These are phyloP conservation scores for Rhipidocladum racemiflorum DNA, from an alignment of 176 grass and related monocot species.

Conservation along the genomic window DNA sequence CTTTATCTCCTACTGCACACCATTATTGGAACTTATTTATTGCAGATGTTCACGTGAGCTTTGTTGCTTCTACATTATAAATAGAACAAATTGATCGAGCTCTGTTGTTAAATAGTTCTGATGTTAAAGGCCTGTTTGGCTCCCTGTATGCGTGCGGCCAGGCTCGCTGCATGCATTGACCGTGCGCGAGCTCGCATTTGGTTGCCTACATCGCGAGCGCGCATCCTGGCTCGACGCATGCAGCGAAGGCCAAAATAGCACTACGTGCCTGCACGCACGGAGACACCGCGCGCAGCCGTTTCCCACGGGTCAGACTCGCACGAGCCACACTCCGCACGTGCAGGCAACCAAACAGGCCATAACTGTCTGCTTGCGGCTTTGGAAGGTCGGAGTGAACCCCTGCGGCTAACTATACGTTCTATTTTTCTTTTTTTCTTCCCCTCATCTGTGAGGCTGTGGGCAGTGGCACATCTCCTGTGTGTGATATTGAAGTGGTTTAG, in stretches of 20 bases:
- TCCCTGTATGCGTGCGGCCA: too few relatives aligned
- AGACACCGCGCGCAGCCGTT: too few relatives aligned
- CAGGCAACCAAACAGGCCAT: too few relatives aligned
- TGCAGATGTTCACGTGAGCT: background rate
- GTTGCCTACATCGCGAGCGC: too few relatives aligned
- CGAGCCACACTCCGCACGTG: too few relatives aligned
- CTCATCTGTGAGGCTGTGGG: background rate
- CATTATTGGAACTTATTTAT: background rate
- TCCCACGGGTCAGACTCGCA: too few relatives aligned
- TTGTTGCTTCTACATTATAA: background rate
- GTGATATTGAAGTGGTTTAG: background rate
- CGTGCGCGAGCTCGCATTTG: too few relatives aligned
- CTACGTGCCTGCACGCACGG: too few relatives aligned
- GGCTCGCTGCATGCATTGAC: too few relatives aligned
- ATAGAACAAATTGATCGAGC: background rate
- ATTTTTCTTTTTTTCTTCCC: background rate
- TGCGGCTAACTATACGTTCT: background rate
- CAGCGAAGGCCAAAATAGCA: too few relatives aligned
- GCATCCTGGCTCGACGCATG: too few relatives aligned
- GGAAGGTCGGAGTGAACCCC: background rate
- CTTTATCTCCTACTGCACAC: background rate
- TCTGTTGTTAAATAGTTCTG: background rate
- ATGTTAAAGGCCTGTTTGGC: too few relatives aligned
- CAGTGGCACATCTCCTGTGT: background rate
- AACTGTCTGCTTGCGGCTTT: background rate